Conservation (phyloP, 805 yeast genomes). For the Debaryomyces maramus region DNA sequence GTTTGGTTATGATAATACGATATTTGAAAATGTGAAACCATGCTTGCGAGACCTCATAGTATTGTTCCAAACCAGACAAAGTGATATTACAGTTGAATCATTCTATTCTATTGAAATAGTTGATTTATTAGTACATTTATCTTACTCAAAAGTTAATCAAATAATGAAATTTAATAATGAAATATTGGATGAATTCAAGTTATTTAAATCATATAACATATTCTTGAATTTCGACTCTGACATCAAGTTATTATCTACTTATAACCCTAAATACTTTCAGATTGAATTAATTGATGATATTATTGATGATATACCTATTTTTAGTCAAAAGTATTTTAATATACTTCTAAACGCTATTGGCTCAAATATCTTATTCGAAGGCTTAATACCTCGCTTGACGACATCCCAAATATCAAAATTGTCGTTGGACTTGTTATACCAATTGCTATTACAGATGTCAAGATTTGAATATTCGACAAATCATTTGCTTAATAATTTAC, state of each 20-base stretch:
- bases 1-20: background rate
- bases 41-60: background rate
- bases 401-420: slow-evolving; percentile 12
- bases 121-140: slow-evolving; percentile 19
- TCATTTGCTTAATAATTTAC: slow-evolving; percentile 24
- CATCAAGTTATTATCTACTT: slow-evolving; percentile 18
- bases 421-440: slow-evolving; percentile 22
- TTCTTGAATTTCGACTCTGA: slow-evolving; percentile 17
- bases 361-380: slow-evolving; percentile 15
- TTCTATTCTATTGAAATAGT: slow-evolving; percentile 19
- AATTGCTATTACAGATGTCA: slow-evolving; percentile 21
- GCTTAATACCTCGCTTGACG: slow-evolving; percentile 11
- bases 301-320: slow-evolving; percentile 13
- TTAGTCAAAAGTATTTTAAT: slow-evolving; percentile 22
- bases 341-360: slow-evolving; percentile 26
- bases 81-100: slow-evolving; percentile 11
- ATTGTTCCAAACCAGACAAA: slow-evolving; percentile 3
- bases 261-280: slow-evolving; percentile 16
- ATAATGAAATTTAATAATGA: slow-evolving; percentile 7
- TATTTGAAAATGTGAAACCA: slow-evolving; percentile 6
- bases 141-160: slow-evolving; percentile 12
- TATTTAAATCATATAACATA: slow-evolving; percentile 22
- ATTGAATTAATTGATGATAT: slow-evolving; percentile 13
- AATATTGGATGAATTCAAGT: slow-evolving; percentile 8
- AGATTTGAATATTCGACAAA: slow-evolving; percentile 16